Evolutionary conservation across 1,139 yeast species (phyloP), one percentile per base, ranked within the genome.

Genomic region (Saccharomyces pastorianus): DNA sequence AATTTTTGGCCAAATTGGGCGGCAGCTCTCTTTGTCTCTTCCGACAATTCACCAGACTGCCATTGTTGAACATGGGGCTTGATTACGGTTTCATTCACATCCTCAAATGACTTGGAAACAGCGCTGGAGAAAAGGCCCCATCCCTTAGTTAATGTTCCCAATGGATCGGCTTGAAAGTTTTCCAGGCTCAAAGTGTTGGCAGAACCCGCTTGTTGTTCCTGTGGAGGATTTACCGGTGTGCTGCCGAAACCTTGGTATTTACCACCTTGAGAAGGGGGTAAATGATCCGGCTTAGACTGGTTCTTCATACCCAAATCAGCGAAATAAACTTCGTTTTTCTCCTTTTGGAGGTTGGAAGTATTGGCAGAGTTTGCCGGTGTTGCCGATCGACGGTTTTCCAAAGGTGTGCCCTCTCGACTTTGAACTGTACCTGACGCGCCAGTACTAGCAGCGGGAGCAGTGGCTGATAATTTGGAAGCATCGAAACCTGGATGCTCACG

Each of bases 221-320:
- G 31, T 25, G 46, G 53, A 25, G 60, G 48, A 27, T 54, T 55
- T 0, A 56, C 57, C 11, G 95, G 89, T 0, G 89, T 79, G 66
- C 83, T 87, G 46, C 98, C 98, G 73, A 91, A 91, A 0, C 98
- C 98, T 58, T 81, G 84, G 68, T 83, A 91, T 69, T 84, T 87
- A 50, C 98, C 98, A 56, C 98, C 98, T 73, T 91, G 91, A 6
- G 95, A 87, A 28, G 98, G 98, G 4, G 95, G 96, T 55, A 89
- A 70, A 68, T 85, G 73, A 1, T 81, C 90, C 2, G 97, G 90
- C 67, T 96, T 81, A 31, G 77, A 61, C 6, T 82, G 84, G 71
- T 91, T 91, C 58, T 77, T 76, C 32, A 81, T 77, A 4, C 97
- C 97, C 56, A 91, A 76, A 42, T 79, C 76, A 9, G 93, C 89